Base-by-base conservation (phyloP, 805 yeast genomes). In the Lipomyces anomalus region DNA sequence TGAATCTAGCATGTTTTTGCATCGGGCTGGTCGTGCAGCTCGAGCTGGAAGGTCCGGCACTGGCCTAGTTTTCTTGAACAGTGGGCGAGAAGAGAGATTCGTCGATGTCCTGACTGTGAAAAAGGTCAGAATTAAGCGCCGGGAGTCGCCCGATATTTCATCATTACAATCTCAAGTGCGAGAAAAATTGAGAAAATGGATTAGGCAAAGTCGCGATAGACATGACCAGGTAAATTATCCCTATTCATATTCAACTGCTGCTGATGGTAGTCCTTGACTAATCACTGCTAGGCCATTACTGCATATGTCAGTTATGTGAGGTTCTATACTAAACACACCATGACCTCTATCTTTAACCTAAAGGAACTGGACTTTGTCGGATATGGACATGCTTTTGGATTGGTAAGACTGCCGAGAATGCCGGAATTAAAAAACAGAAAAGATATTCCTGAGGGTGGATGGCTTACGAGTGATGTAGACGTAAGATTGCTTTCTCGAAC, bases 11-110 rank as follows among this genome's bases (percentile, higher is more conserved):
- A 78, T 87, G 61, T 92, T 90, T 60, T 73, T 90, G 35, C 98
- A 92, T 63, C 75, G 98, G 61, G 84, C 90, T 65, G 98, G 98
- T 20, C 75, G 98, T 59, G 87, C 98, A 0, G 98, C 95, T 0
- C 71, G 98, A 50, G 97, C 97, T 0, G 89, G 90, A 48, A 78
- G 79, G 50, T 72, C 72, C 3, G 98, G 98, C 2, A 75, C 73
- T 47, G 95, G 95, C 0, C 69, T 87, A 2, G 78, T 85, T 1
- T 72, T 92, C 65, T 65, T 92, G 33, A 80, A 76, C 50, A 72
- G 72, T 39, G 90, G 87, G 4, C 72, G 84, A 44, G 98, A 92
- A 60, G 83, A 79, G 55, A 90, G 82, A 44, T 92, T 78, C 59
- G 71, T 89, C 16, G 85, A 80, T 20, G 86, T 90, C 56, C 74